Evolutionary conservation across 176 grass and related monocot species (phyloP), one percentile per base, ranked within the genome.

Genomic region (Pharus latifolius): DNA sequence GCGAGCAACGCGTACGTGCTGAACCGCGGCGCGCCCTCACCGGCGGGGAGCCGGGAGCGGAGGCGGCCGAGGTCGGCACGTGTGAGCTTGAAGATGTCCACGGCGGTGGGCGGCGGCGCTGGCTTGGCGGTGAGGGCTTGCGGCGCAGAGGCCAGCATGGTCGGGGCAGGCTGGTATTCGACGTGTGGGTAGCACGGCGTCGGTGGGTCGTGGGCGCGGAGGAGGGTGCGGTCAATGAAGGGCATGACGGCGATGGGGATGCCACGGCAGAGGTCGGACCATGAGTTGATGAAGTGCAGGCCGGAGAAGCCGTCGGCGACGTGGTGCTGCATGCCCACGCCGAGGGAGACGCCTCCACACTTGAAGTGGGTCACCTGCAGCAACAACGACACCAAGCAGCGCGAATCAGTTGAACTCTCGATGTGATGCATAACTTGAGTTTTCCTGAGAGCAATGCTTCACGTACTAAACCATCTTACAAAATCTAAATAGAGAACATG

Each of bases 261-360:
- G 54, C 88, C 92, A 5, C 85, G 92, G 48, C 85, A 75, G 38
- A 92, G 62, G 77, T 96, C 92, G 2, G 92, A 68, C 92, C 92
- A 96, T 5, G 92, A 82, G 80, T 96, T 96, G 79, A 96, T 92
- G 85, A 96, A 91, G 63, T 89, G 92, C 29, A 96, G 79, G 33
- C 85, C 92, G 37, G 92, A 96, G 65, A 86, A 79, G 69, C 92
- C 92, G 48, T 96, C 92, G 4, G 88, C 92, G 37, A 83, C 88
- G 57, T 96, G 92, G 79, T 96, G 92, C 81, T 96, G 92, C 88
- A 96, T 87, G 51, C 88, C 92, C 17, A 96, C 89, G 38, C 92
- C 92, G 41, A 96, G 70, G 12, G 88, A 72, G 3, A 86, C 88
- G 32, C 92, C 88, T 28, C 92, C 92, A 26, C 85, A 96, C 59